Base-by-base conservation (phyloP, 306 rosid genomes). In the Betula pendula region DNA sequence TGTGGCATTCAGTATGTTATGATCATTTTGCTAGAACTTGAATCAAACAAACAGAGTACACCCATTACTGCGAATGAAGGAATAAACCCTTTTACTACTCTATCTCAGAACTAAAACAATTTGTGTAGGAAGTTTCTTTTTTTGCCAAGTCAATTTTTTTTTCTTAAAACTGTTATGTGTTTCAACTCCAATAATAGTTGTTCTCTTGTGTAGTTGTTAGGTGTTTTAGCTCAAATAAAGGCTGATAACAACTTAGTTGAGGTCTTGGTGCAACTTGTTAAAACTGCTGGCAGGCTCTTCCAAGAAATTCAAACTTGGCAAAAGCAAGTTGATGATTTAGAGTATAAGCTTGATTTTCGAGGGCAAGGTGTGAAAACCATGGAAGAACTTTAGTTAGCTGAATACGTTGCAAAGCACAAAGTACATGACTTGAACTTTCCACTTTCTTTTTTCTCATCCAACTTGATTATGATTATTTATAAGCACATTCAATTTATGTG, bases 191-290 rank as follows among this genome's bases (percentile, higher is more conserved):
- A 73, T 44, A 16, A 53, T 22, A 29, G 31, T 22, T 81, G 16
- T 25, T 33, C 66, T 78, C 31, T 45, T 50, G 53, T 83, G 48
- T 80, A 94, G 98, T 89, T 89, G 55, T 71, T 92, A 44, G 96
- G 92, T 84, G 90, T 86, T 84, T 85, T 81, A 78, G 97, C 97
- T 74, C 98, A 92, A 82, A 85, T 92, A 24, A 87, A 92, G 88
- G 80, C 88, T 55, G 97, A 94, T 58, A 92, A 87, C 82, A 92
- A 89, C 68, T 80, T 79, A 75, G 80, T 89, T 79, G 95, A 92
- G 77, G 63, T 74, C 76, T 83, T 92, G 87, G 80, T 88, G 81
- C 90, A 90, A 80, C 97, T 92, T 63, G 75, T 88, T 85, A 97
- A 92, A 81, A 82, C 83, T 65, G 93, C 89, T 42, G 93, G 92